Evolutionary conservation across 1,284 basidiomycete genomes (phyloP).

Genomic region (Tilletia setariae): DNA sequence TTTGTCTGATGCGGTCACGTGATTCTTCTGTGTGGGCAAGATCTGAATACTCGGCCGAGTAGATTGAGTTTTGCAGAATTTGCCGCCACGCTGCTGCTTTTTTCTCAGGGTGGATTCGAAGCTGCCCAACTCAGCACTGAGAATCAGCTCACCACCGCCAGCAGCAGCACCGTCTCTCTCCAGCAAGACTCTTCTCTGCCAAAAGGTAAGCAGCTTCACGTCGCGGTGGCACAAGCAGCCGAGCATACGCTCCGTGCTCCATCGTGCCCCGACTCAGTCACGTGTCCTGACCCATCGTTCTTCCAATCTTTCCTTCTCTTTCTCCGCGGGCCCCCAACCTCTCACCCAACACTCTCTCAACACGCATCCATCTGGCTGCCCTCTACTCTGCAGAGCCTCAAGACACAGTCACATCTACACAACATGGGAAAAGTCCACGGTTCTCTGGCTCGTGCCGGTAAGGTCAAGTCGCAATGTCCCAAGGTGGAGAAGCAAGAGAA

Average conservation of each 20-base stretch:
- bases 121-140: no score
- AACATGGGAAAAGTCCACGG: constrained; percentile 80
- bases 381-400: not conserved
- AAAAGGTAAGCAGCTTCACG: no score
- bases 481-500: constrained; percentile 91
- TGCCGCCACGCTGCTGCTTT: no score
- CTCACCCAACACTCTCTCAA: not conserved
- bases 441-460: constrained; percentile 98
- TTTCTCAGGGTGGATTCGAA: no score
- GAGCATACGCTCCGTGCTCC: no score
- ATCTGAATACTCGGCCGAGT: not conserved
- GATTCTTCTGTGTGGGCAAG: not conserved
- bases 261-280: not conserved
- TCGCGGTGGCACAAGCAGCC: not conserved
- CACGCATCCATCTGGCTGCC: not conserved
- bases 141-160: no score
- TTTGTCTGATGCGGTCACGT: no score
- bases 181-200: no score
- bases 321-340: not conserved
- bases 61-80: no score
- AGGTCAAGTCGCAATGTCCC: constrained; percentile 96
- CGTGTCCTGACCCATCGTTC: no score
- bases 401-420: constrained; percentile 21
- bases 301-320: not conserved
- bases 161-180: no score